Percentiles rank a stretch among this genome's conserved stretches.
Conservation (phyloP, 495 filamentous ascomycete species). For the Choiromyces venosus region DNA sequence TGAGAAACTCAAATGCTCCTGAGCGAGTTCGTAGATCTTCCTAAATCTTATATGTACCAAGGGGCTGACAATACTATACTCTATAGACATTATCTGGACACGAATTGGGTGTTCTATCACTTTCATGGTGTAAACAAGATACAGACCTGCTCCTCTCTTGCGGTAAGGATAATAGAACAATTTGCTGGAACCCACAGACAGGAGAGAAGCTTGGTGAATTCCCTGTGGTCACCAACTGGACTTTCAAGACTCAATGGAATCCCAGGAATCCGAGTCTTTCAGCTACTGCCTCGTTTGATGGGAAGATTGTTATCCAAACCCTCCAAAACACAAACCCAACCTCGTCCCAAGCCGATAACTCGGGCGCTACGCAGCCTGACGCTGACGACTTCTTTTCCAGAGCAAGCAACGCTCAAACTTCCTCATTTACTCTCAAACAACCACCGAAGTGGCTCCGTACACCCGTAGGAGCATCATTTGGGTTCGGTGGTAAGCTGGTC, state of each 20-base stretch:
- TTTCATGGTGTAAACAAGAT: conserved; percentile 95
- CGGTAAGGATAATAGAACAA: conserved; percentile 91
- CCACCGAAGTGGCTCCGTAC: conserved; percentile 86
- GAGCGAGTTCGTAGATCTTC: conserved; percentile 56
- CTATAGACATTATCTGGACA: conserved; percentile 70
- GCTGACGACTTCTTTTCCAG: conserved; percentile 96
- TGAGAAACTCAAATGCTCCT: conserved; percentile 91
- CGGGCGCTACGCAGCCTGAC: conserved; percentile 51
- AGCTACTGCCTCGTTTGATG: conserved; percentile 93
- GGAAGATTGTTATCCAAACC: conserved; percentile 86
- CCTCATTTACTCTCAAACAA: conserved; percentile 76
- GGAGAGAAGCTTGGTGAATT: conserved; percentile 85
- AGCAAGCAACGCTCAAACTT: conserved; percentile 83
- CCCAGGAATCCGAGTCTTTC: conserved; percentile 85
- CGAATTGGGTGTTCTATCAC: conserved; percentile 83
- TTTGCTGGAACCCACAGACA: conserved; percentile 93
- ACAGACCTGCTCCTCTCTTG: conserved; percentile 84
- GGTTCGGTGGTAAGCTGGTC: conserved; percentile 90
- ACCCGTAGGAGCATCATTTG: conserved; percentile 83
- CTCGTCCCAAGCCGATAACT: conserved; percentile 50
- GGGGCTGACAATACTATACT: conserved; percentile 20
- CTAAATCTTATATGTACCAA: not conserved
- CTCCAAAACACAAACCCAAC: conserved; percentile 78
- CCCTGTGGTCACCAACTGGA: conserved; percentile 96
- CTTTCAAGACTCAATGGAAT: conserved; percentile 91